Evolutionary conservation across 306 rosid species (phyloP).

Genomic region (Calophaca sinica): DNA sequence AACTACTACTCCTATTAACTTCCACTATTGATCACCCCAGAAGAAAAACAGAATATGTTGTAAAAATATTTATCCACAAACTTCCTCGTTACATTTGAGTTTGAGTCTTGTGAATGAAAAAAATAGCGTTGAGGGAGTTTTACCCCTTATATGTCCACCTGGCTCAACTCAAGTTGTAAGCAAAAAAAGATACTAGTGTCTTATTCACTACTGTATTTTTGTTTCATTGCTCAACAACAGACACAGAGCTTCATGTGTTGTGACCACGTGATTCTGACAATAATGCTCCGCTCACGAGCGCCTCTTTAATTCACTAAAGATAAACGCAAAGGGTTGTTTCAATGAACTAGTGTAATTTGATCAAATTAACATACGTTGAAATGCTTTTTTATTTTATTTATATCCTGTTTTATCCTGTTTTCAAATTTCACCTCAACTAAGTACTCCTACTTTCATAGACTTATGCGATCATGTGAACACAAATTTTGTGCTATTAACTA

Average conservation of each 20-base stretch:
- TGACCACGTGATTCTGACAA: slow-evolving; percentile 48
- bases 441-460: background rate
- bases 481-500: slow-evolving; percentile 22
- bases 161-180: too few relatives aligned
- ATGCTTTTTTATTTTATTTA: too few relatives aligned
- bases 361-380: too few relatives aligned
- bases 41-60: slow-evolving; percentile 7
- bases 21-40: background rate
- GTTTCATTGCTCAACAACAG: slow-evolving; percentile 38
- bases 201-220: background rate
- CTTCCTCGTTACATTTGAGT: slow-evolving; percentile 30
- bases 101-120: too few relatives aligned
- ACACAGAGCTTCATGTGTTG: background rate
- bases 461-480: slow-evolving; percentile 40
- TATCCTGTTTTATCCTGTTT: background rate
- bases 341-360: too few relatives aligned
- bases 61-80: slow-evolving; percentile 26
- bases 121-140: too few relatives aligned
- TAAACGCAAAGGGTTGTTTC: background rate
- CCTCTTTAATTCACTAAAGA: background rate
- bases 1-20: background rate
- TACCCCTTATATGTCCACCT: too few relatives aligned
- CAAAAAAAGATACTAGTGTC: too few relatives aligned
- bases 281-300: slow-evolving; percentile 12
- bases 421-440: slow-evolving; percentile 24